phyloP scores from a whole-genome alignment of 1,139 yeast genomes.

The Pichia inconspicua region DNA sequence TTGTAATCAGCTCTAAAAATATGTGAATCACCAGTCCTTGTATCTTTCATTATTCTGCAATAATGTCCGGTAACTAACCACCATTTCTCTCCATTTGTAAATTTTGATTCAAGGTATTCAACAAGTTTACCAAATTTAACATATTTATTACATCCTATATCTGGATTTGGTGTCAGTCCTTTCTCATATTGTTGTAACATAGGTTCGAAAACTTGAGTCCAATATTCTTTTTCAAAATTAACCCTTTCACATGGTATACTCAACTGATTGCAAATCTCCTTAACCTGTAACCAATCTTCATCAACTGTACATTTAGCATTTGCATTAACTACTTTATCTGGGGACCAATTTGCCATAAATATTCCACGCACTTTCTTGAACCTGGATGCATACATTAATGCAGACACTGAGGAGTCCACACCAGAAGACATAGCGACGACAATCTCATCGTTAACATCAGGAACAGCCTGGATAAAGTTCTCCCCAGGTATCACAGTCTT shows the following conservation, averaged over 20 bases:
- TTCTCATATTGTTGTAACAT: constrained; percentile 64
- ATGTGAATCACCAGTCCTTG: constrained; percentile 30
- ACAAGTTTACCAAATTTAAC: constrained; percentile 80
- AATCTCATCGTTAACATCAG: constrained; percentile 48
- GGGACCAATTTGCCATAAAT: constrained; percentile 89
- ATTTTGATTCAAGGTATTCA: constrained; percentile 36
- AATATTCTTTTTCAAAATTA: constrained; percentile 82
- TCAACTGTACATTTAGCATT: constrained; percentile 55
- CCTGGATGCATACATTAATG: constrained; percentile 53
- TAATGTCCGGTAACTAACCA: constrained; percentile 97
- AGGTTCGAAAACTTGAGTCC: constrained; percentile 88
- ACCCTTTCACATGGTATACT: constrained; percentile 67
- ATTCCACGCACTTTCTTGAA: constrained; percentile 60
- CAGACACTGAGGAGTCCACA: constrained; percentile 89
- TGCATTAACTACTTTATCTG: constrained; percentile 25
- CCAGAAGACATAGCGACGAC: constrained; percentile 95
- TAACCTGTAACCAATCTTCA: constrained; percentile 82
- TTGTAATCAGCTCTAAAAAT: constrained; percentile 53
- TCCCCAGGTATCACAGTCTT: constrained; percentile 3
- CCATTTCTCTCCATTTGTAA: constrained; percentile 36
- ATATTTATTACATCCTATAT: constrained; percentile 74
- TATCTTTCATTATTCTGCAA: constrained; percentile 47
- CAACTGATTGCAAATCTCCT: constrained; percentile 50
- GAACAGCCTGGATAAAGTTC: constrained; percentile 34
- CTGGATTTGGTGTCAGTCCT: constrained; percentile 94